These are phyloP conservation scores for Singerocomus rubriflavus DNA, from an alignment of 1,284 basidiomycete species.

Conservation along the genomic window DNA sequence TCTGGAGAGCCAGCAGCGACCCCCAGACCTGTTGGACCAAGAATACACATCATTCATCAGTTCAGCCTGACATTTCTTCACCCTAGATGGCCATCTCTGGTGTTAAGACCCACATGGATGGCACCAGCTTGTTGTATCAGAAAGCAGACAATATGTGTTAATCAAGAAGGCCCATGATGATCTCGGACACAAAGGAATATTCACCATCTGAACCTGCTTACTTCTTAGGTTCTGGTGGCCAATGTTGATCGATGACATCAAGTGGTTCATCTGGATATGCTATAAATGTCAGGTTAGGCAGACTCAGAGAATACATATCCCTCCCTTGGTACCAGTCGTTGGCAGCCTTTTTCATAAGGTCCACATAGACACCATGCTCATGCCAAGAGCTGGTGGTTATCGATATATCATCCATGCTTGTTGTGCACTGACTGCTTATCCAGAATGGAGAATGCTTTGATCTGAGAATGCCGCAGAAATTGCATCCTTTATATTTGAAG, in stretches of 20 bases:
- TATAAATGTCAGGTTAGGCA: background rate
- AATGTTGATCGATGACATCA: background rate
- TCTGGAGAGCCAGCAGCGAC: too few relatives aligned
- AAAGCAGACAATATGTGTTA: accelerated
- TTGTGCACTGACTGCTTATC: background rate
- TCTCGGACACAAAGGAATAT: background rate
- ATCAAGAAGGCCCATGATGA: background rate
- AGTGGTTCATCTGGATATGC: background rate
- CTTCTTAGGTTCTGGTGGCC: background rate
- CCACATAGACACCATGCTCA: background rate
- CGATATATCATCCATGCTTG: background rate
- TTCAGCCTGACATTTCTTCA: too few relatives aligned
- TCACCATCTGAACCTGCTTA: accelerated
- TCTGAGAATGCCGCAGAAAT: background rate
- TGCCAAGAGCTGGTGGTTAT: background rate
- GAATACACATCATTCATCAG: too few relatives aligned
- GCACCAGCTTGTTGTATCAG: background rate
- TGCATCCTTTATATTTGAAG: too few relatives aligned
- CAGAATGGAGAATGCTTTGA: background rate
- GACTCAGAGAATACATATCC: background rate
- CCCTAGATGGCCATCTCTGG: too few relatives aligned
- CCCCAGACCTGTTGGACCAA: too few relatives aligned
- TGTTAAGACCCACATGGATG: background rate
- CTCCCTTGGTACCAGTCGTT: background rate
- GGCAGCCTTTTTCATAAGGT: background rate